Base-by-base conservation (phyloP, 768 basidiomycete genomes). In the Panus rudis region DNA sequence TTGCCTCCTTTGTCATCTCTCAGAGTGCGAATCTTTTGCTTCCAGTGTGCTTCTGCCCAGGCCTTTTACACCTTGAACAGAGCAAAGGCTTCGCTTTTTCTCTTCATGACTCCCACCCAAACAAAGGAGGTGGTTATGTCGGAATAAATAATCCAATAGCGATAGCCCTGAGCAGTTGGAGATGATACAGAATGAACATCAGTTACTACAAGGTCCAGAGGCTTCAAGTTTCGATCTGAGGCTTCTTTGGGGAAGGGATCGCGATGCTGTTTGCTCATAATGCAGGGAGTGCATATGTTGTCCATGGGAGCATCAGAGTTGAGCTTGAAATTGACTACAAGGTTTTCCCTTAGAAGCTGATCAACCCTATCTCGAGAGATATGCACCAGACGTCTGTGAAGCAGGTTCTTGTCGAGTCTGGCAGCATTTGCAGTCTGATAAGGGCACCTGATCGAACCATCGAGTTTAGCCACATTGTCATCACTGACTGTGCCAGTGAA, bases 31-130 rank as follows among this genome's bases (percentile, higher is more conserved):
- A 57, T 39, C 12, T 41, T 42, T 0, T 19, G 8, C 37, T 47
- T 46, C 1, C 20, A 45, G 35, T 60, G 44, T 24, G 52, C 63
- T 52, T 65, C 55, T 23, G 54, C 52, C 34, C 47, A 57, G 4
- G 58, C 55, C 30, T 64, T 60, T 48, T 53, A 64, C 4, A 33
- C 20, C 43, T 56, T 53, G 42, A 64, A 64, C 0, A 48, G 49
- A 2, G 35, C 43, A 24, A 62, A 60, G 3, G 48, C 24, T 3
- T 58, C 50, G 2, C 40, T 49, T 46, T 62, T 62, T 14, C 20
- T 23, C 3, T 33, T 33, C 7, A 60, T 43, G 13, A 51, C 41
- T 2, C 49, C 11, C 1, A 56, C 48, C 5, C 24, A 28, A 19
- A 24, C 20, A 28, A 41, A 41, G 12, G 40, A 27, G 26, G 45